Conservation (phyloP, 306 rosid species). For the Mimosa bimucronata region DNA sequence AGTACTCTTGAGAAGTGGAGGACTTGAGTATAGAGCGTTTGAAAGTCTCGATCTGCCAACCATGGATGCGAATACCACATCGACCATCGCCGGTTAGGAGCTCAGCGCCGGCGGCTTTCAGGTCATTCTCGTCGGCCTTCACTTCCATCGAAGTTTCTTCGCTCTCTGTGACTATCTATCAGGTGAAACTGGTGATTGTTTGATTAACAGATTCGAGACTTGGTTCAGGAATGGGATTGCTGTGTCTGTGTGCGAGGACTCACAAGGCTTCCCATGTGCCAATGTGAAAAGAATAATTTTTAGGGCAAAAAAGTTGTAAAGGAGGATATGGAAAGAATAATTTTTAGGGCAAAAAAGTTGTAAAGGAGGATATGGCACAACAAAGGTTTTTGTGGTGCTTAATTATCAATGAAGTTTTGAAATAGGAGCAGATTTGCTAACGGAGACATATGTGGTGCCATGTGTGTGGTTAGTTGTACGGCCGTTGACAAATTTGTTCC, state of each 20-base stretch:
- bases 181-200: neutral
- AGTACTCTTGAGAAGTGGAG: conserved; percentile 56
- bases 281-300: neutral
- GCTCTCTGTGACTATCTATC: neutral
- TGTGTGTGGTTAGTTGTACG: no score
- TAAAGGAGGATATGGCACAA: no score
- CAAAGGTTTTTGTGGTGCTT: no score
- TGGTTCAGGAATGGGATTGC: no score
- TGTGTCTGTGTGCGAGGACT: no score
- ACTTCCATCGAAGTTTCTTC: conserved; percentile 58
- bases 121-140: conserved; percentile 66
- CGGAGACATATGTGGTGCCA: no score
- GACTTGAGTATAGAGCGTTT: conserved; percentile 75
- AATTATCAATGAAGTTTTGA: no score
- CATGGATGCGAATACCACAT: conserved; percentile 72
- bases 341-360: no score
- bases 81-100: conserved; percentile 64
- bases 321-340: no score
- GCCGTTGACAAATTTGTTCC: no score
- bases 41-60: conserved; percentile 86
- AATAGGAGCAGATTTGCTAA: no score
- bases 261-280: neutral
- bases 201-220: neutral
- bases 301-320: no score
- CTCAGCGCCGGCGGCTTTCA: conserved; percentile 89